Evolutionary conservation across 2,329 filamentous ascomycete species (phyloP).

Genomic region (Aspergillus sp.): DNA sequence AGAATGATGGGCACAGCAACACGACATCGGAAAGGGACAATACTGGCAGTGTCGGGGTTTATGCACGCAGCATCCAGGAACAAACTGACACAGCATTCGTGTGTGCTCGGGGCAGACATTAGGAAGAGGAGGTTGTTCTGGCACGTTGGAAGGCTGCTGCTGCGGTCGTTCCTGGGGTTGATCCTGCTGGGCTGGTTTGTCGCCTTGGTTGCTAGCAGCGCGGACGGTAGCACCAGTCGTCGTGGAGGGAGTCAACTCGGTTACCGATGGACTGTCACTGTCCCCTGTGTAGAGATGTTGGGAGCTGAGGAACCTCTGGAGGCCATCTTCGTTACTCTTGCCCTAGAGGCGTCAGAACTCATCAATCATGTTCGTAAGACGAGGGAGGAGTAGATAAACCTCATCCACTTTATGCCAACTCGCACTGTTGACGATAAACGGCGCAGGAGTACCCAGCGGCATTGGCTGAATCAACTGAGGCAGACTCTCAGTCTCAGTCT

Average conservation of each 20-base stretch:
- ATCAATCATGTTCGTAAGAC: too few relatives aligned
- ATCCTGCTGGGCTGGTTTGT: constrained; percentile 3
- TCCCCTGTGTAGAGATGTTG: neutral
- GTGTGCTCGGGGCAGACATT: neutral
- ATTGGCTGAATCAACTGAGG: too few relatives aligned
- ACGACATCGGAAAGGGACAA: constrained; percentile 11
- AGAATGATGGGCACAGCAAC: constrained; percentile 16
- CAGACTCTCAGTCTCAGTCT: too few relatives aligned
- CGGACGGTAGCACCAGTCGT: neutral
- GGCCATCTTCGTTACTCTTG: neutral
- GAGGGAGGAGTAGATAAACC: too few relatives aligned
- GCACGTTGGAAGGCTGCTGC: too few relatives aligned
- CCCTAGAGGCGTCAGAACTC: too few relatives aligned
- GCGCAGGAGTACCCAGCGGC: too few relatives aligned
- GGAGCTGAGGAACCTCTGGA: neutral
- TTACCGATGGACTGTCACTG: neutral
- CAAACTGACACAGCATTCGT: constrained; percentile 9
- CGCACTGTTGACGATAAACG: too few relatives aligned
- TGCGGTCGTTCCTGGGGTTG: neutral
- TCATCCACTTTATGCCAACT: too few relatives aligned
- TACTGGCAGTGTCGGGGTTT: constrained; percentile 3
- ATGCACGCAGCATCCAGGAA: constrained; percentile 14
- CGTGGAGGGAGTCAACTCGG: neutral
- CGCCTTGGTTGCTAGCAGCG: neutral
- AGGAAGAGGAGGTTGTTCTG: too few relatives aligned